Conservation (phyloP, 2,329 filamentous ascomycete genomes). For the Colletotrichum chrysophilum region DNA sequence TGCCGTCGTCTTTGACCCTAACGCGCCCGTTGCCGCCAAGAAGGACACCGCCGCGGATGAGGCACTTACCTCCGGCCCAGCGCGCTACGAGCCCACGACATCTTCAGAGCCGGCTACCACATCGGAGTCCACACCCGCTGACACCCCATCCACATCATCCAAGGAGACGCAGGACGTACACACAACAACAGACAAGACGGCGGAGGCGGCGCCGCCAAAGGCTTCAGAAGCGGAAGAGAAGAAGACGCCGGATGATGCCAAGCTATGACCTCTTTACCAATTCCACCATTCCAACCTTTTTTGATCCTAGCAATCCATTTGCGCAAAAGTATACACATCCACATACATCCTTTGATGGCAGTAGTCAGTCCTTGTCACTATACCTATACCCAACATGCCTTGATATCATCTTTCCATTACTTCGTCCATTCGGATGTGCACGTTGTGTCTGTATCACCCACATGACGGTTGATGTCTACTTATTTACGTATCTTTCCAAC, state of each 20-base stretch:
- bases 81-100: background rate
- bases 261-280: background rate
- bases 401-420: background rate
- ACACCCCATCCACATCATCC: background rate
- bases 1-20: conserved; percentile 2
- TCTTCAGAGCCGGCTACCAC: background rate
- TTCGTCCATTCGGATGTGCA: background rate
- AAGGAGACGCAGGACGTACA: background rate
- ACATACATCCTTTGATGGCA: background rate
- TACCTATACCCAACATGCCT: conserved; percentile 8
- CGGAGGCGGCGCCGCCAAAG: background rate
- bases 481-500: background rate
- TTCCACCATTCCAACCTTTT: background rate
- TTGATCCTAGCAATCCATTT: background rate
- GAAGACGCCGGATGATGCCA: background rate
- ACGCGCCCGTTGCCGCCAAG: conserved; percentile 1
- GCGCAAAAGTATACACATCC: background rate
- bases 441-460: background rate
- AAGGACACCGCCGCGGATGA: background rate
- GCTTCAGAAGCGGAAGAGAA: background rate
- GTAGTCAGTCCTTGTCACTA: background rate
- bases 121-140: background rate
- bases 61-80: background rate
- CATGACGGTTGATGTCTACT: background rate
- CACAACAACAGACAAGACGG: background rate